These are phyloP conservation scores for Lagerstroemia speciosa DNA, from an alignment of 345 rosid species.

Conservation along the genomic window DNA sequence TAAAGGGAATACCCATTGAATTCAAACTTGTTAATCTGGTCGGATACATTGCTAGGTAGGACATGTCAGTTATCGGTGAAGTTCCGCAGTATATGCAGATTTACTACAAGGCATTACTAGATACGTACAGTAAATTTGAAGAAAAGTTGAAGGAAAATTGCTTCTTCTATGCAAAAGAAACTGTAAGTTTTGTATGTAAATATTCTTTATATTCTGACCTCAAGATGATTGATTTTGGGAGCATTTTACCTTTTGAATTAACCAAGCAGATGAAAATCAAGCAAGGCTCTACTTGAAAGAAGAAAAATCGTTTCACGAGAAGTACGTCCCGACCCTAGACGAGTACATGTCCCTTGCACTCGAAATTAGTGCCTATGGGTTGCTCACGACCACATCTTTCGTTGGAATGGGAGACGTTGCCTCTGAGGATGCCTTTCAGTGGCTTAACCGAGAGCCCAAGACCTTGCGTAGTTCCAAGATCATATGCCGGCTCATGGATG, in stretches of 20 bases:
- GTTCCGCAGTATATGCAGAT: slow-evolving; percentile 30
- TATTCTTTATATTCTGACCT: neutral
- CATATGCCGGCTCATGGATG: slow-evolving; percentile 15
- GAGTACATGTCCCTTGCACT: slow-evolving; percentile 20
- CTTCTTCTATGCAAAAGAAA: slow-evolving; percentile 19
- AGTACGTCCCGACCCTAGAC: slow-evolving; percentile 17
- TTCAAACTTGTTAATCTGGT: no score
- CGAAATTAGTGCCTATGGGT: neutral
- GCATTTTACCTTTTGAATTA: no score
- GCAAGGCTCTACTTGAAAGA: slow-evolving; percentile 3
- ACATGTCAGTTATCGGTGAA: slow-evolving; percentile 9
- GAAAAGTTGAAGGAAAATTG: slow-evolving; percentile 6
- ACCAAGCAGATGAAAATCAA: slow-evolving; percentile 20
- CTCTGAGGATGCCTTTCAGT: slow-evolving; percentile 11
- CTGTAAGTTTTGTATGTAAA: slow-evolving; percentile 11
- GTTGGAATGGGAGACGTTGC: slow-evolving; percentile 10
- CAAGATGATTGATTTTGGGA: neutral
- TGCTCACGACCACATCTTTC: slow-evolving; percentile 1
- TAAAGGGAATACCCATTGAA: no score
- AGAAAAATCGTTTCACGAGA: slow-evolving; percentile 11
- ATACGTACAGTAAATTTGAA: slow-evolving; percentile 20
- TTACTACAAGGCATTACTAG: slow-evolving; percentile 17
- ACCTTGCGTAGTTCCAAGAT: neutral
- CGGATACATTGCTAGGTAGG: no score
- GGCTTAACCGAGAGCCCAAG: slow-evolving; percentile 8